These are phyloP conservation scores for Aphanoascus verrucosus DNA, from an alignment of 2,329 filamentous ascomycete genomes.

Conservation along the genomic window DNA sequence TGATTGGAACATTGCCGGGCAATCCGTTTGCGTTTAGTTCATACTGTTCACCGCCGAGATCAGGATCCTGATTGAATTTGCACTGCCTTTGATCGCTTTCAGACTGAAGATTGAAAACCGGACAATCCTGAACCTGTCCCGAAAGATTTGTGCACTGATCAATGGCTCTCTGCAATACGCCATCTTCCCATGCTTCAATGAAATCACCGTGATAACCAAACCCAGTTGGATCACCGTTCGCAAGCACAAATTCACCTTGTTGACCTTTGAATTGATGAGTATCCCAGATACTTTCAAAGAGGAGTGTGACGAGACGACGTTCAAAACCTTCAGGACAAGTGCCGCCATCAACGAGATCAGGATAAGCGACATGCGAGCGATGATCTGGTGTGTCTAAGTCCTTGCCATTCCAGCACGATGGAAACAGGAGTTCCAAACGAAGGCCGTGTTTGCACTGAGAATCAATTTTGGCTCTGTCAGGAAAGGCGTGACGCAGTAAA, in stretches of 20 bases:
- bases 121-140: conserved; percentile 62
- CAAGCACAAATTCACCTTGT: conserved; percentile 60
- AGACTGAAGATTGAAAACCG: conserved; percentile 59
- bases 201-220: conserved; percentile 71
- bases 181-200: conserved; percentile 63
- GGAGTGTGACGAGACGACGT: conserved; percentile 59
- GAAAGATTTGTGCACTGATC: conserved; percentile 61
- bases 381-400: conserved; percentile 46
- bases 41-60: conserved; percentile 47
- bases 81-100: conserved; percentile 49
- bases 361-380: conserved; percentile 63
- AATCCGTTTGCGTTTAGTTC: conserved; percentile 47
- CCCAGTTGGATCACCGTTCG: conserved; percentile 68
- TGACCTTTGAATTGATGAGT: conserved; percentile 54
- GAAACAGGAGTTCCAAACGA: conserved; percentile 76
- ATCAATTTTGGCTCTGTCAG: conserved; percentile 69
- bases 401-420: conserved; percentile 76
- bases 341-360: conserved; percentile 63
- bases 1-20: conserved; percentile 52
- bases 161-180: conserved; percentile 61
- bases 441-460: conserved; percentile 70
- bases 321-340: conserved; percentile 60
- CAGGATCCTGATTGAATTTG: conserved; percentile 47
- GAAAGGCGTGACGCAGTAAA: conserved; percentile 70
- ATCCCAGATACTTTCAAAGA: conserved; percentile 79